Base-by-base conservation (phyloP, 495 filamentous ascomycete genomes). In the Lasiosphaeris hirsuta region DNA sequence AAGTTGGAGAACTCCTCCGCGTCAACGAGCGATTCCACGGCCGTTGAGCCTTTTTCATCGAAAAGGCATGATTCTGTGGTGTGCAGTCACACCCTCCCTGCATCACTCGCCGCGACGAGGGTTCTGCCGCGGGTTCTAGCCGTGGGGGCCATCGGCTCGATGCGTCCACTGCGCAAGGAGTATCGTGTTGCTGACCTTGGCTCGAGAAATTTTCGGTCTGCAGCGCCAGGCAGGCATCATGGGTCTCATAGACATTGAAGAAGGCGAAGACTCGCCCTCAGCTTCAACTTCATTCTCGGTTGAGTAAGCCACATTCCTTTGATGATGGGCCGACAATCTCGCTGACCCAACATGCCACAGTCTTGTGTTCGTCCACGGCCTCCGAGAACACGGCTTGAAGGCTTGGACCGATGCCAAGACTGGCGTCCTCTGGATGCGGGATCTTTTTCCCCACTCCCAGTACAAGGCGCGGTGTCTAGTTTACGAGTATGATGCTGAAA, bases 401-500 rank as follows among this genome's bases (percentile, higher is more conserved):
- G 47, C 47, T 15, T 50, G 47, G 47, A 50, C 47, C 23, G 47
- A 50, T 38, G 33, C 47, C 47, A 35, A 50, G 34, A 50, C 47
- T 9, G 23, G 47, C 47, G 47, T 38, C 4, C 30, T 50, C 23
- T 50, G 47, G 47, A 50, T 50, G 34, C 47, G 47, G 18, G 47
- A 50, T 17, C 23, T 50, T 3, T 50, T 50, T 8, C 47, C 47
- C 23, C 47, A 36, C 10, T 50, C 47, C 23, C 13, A 35, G n/a
- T 50, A 50, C 47, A 50, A 36, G 11, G 47, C 34, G 18, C 23
- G 47, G 33, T 38, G 47, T 10, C 34, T 50, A 10, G 33, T 50
- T 36, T 50, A 50, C 34, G 47, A 50, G 23, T 50, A 50, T 36
- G 47, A 50, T 50, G 47, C 47, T 1, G 47, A 50, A 3, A 50